Base-by-base conservation (phyloP, 2,329 filamentous ascomycete species). In the Aspergillus tubingensis region DNA sequence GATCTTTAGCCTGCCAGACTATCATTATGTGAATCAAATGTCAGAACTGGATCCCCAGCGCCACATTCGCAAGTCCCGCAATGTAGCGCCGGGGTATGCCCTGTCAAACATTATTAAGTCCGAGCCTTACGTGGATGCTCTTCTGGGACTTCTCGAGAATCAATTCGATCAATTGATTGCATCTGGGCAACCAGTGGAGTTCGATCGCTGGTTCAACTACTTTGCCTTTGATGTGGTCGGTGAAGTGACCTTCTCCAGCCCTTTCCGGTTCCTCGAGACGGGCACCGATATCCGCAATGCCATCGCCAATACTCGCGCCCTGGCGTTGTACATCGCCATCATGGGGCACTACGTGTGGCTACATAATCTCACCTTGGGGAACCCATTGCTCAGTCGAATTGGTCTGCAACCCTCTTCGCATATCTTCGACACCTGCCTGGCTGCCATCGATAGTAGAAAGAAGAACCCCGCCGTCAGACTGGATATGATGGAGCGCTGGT, bases 161-260 rank as follows among this genome's bases (percentile, higher is more conserved):
- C 71, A 67, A 3, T 62, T 79, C 48, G 63, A 74, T 50, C 59
- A 62, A 1, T 60, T 73, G n/a, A 62, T 65, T 32, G 57, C 63
- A 13, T 59, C 61, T 1, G 65, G 60, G 21, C 5, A 62, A 11
- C 67, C 69, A 3, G 62, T 78, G n/a, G 68, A 77, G 17, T 76
- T 81, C 13, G 73, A 77, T 30, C 57, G 72, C 25, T 79, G 75
- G 74, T 76, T 81, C 56, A 79, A 74, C 56, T 79, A 72, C 60
- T 69, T 74, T 56, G 71, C 74, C 27, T 77, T 74, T 44, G 74
- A 77, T 47, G 71, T 73, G 27, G 63, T 75, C 19, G 75, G 75
- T n/a, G 70, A 77, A 57, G 70, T 74, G 10, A 76, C 68, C 3
- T 77, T 76, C 63, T 74, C 72, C 44, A 72, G 71, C 36, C 70